phyloP scores from a whole-genome alignment of 75 land plant genomes.

The Larix kaempferi region DNA sequence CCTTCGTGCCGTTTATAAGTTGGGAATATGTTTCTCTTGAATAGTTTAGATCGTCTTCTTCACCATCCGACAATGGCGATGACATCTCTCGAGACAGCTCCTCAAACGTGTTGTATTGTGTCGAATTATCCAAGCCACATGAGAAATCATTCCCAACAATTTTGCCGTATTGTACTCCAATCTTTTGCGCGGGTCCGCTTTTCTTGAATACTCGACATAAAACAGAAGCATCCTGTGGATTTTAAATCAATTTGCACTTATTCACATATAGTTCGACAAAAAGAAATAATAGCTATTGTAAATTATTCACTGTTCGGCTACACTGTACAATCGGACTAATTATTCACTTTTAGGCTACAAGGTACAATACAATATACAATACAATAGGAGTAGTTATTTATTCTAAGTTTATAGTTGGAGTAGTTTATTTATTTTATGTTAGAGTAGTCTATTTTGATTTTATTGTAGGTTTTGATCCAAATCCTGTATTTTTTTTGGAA shows the following conservation, averaged over 20 bases:
- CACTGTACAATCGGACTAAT: no score
- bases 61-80: neutral
- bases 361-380: no score
- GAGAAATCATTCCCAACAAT: constrained; percentile 6
- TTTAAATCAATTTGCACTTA: neutral
- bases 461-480: no score
- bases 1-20: neutral
- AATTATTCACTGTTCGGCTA: no score
- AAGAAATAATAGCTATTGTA: neutral
- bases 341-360: no score
- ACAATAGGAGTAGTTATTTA: no score
- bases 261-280: no score
- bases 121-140: neutral
- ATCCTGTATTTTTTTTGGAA: no score
- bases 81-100: neutral
- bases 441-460: no score
- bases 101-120: neutral
- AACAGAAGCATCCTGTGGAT: constrained; percentile 68
- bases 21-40: constrained; percentile 3
- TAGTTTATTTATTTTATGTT: no score
- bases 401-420: no score
- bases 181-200: constrained; percentile 40
- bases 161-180: constrained; percentile 41
- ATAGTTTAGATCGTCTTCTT: neutral
- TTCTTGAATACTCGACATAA: constrained; percentile 82